Evolutionary conservation across 805 yeast genomes (phyloP).

Genomic region (Kodamaea sagamina): DNA sequence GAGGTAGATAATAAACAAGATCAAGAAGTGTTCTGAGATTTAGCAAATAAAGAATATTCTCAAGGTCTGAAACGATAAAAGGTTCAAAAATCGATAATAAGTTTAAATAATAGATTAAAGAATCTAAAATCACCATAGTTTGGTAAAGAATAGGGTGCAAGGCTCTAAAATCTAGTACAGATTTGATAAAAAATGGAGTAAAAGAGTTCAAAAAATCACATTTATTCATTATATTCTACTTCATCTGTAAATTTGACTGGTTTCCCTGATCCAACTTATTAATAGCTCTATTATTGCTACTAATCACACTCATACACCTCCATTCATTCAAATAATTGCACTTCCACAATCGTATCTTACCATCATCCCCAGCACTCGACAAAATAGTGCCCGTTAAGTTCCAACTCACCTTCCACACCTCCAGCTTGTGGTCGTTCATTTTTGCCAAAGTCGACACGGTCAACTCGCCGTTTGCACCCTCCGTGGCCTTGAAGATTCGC

Average conservation of each 20-base stretch:
- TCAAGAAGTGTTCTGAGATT: too few relatives aligned
- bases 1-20: too few relatives aligned
- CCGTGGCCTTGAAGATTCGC: constrained; percentile 75
- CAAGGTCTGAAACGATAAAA: too few relatives aligned
- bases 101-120: too few relatives aligned
- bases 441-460: constrained; percentile 63
- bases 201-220: constrained; percentile 7
- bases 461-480: constrained; percentile 33
- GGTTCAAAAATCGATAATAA: too few relatives aligned
- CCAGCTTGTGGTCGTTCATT: constrained; percentile 76
- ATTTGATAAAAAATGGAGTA: constrained; percentile 22
- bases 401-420: constrained; percentile 97
- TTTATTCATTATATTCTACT: constrained; percentile 1
- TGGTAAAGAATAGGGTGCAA: constrained; percentile 37
- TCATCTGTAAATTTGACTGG: constrained; percentile 1
- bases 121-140: too few relatives aligned
- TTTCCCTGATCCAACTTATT: not conserved
- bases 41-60: too few relatives aligned
- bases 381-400: constrained; percentile 89
- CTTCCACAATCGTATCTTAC: constrained; percentile 89
- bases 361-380: constrained; percentile 95
- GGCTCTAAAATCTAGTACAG: too few relatives aligned
- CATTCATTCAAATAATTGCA: constrained; percentile 81
- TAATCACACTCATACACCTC: constrained; percentile 82
- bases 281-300: constrained; percentile 24